These are phyloP conservation scores for Lumnitzera littorea DNA, from an alignment of 345 rosid species.

Conservation along the genomic window DNA sequence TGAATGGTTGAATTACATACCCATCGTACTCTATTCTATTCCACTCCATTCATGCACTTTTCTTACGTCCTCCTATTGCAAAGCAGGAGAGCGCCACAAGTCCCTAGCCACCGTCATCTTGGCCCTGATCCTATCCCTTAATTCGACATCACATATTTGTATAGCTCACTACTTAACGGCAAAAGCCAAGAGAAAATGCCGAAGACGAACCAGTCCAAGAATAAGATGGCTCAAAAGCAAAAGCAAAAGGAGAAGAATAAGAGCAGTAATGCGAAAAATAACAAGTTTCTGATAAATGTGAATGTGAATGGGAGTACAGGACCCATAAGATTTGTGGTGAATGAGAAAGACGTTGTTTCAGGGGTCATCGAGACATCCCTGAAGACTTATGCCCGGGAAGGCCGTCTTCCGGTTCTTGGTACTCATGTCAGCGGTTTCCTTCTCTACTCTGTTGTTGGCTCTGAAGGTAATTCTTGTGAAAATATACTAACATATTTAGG, in stretches of 20 bases:
- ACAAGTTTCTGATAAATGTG: slow-evolving; percentile 43
- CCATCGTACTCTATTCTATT: background rate
- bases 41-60: no score
- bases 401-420: slow-evolving; percentile 73
- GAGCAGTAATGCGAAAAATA: slow-evolving; percentile 20
- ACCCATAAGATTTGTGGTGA: slow-evolving; percentile 59
- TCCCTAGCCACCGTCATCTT: slow-evolving; percentile 39
- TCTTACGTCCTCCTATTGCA: no score
- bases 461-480: slow-evolving; percentile 19
- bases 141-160: no score
- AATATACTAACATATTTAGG: background rate
- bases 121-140: slow-evolving; percentile 33
- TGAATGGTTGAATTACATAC: slow-evolving; percentile 14
- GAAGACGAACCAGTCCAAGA: slow-evolving; percentile 10
- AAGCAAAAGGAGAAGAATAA: slow-evolving; percentile 9
- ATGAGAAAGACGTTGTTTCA: slow-evolving; percentile 45
- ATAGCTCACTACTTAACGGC: background rate
- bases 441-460: slow-evolving; percentile 35
- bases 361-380: slow-evolving; percentile 50
- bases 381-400: slow-evolving; percentile 66
- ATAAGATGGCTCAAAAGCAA: slow-evolving; percentile 16
- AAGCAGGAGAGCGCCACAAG: slow-evolving; percentile 7
- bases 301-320: slow-evolving; percentile 78
- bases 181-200: background rate
- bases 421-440: slow-evolving; percentile 38